Evolutionary conservation across 2,329 filamentous ascomycete species (phyloP).

Genomic region (Metarhizium anisopliae): DNA sequence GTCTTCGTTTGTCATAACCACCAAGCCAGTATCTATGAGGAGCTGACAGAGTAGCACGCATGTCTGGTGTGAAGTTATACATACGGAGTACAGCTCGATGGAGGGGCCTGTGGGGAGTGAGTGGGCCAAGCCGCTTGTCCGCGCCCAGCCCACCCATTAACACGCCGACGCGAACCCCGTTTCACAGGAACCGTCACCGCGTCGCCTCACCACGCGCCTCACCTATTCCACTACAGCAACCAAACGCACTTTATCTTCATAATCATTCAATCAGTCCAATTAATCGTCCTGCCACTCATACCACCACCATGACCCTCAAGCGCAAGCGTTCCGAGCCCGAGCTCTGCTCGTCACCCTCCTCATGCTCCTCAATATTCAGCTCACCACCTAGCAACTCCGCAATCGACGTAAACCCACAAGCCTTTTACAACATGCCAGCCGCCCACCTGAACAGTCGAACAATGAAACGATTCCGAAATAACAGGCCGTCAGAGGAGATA

Average conservation of each 20-base stretch:
- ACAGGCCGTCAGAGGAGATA: slow-evolving; percentile 44
- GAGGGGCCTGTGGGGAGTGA: too few relatives aligned
- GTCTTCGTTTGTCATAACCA: too few relatives aligned
- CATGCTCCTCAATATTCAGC: slow-evolving; percentile 31
- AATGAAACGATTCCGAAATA: slow-evolving; percentile 51
- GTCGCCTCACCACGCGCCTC: not conserved
- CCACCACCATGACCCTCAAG: slow-evolving; percentile 42
- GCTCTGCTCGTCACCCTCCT: slow-evolving; percentile 36
- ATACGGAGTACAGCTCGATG: too few relatives aligned
- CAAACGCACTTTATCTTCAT: too few relatives aligned
- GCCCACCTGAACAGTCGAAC: slow-evolving; percentile 46
- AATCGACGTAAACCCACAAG: slow-evolving; percentile 21
- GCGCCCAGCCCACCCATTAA: not conserved
- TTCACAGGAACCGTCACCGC: not conserved
- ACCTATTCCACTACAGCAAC: not conserved
- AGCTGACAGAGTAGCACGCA: too few relatives aligned
- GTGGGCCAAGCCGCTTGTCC: not conserved
- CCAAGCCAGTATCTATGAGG: too few relatives aligned
- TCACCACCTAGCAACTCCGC: slow-evolving; percentile 15
- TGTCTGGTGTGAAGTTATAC: too few relatives aligned
- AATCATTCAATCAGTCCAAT: too few relatives aligned
- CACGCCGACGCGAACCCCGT: not conserved
- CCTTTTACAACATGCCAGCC: slow-evolving; percentile 22
- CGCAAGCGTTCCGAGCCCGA: slow-evolving; percentile 56
- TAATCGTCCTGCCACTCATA: not conserved